Evolutionary conservation across 306 rosid genomes (phyloP).

Genomic region (Neltuma alba): DNA sequence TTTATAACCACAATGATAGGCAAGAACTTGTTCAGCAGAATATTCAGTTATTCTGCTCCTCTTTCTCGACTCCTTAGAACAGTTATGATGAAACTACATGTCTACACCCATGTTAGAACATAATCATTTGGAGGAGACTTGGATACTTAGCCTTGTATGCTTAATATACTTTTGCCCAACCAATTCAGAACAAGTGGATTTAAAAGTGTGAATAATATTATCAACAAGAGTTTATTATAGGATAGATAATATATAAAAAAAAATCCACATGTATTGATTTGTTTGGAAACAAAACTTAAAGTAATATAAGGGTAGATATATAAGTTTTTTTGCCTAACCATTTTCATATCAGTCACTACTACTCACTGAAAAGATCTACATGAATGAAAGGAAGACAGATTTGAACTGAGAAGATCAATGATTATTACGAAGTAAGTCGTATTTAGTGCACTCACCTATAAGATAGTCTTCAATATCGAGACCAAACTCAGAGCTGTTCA

Average conservation of each 20-base stretch:
- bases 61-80: not conserved
- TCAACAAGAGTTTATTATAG: not conserved
- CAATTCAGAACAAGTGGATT: not conserved
- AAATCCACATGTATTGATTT: not conserved
- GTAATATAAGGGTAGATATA: too few relatives aligned
- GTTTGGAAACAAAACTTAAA: not conserved
- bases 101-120: conserved; percentile 17
- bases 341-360: not conserved
- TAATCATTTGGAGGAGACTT: conserved; percentile 8
- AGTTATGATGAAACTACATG: not conserved
- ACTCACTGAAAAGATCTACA: conserved; percentile 21
- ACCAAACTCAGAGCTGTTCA: conserved; percentile 68
- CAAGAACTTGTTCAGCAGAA: conserved; percentile 5
- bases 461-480: conserved; percentile 93
- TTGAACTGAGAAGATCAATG: not conserved
- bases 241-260: too few relatives aligned
- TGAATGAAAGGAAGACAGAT: not conserved
- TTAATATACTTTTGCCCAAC: not conserved
- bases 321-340: not conserved
- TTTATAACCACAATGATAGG: not conserved
- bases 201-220: too few relatives aligned
- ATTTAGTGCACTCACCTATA: conserved; percentile 58
- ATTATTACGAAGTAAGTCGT: conserved; percentile 15
- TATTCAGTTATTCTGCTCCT: not conserved
- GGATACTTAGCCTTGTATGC: not conserved